Evolutionary conservation across 345 rosid genomes (phyloP), one percentile per base, ranked within the genome.

Genomic region (Populus davidiana): DNA sequence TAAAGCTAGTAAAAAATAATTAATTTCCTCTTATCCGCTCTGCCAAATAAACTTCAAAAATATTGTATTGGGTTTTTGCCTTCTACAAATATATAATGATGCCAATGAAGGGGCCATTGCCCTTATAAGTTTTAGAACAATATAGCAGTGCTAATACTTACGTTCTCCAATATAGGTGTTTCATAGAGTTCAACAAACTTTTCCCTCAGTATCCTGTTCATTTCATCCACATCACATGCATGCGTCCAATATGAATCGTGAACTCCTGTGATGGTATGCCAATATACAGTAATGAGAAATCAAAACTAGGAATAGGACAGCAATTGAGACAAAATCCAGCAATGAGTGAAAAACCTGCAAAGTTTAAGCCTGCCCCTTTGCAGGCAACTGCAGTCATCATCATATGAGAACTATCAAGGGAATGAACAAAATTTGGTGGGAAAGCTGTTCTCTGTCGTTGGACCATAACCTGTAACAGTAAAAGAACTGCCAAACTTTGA

Each of bases 221-320:
- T 76, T 85, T 75, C 82, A 80, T 96, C 97, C 81, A 94, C 98
- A 65, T 96, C 93, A 80, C 98, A 88, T n/a, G 98, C 99, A 86
- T 96, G 99, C 1, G 98, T 96, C 99, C 99, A 96, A 70, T 88
- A 96, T 21, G 99, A 96, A 89, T 96, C 99, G 74, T 96, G 99
- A 77, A 96, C 99, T 78, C 99, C 98, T 93, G 92, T 75, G 77
- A 50, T 74, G 86, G 82, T 47, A 74, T 25, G 61, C 52, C 79
- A 62, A 72, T 33, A 43, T 47, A 43, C 43, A 50, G 73, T 76
- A 69, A 76, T 66, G 47, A 79, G 54, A 75, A 80, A 78, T 23
- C 33, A 54, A 64, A 74, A 71, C 50, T 59, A 50, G 47, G 38
- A 78, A 63, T 54, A 44, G 74, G 33, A 13, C 74, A 69, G 35